Evolutionary conservation across 345 rosid species (phyloP), one percentile per base, ranked within the genome.

Genomic region (Lumnitzera racemosa): DNA sequence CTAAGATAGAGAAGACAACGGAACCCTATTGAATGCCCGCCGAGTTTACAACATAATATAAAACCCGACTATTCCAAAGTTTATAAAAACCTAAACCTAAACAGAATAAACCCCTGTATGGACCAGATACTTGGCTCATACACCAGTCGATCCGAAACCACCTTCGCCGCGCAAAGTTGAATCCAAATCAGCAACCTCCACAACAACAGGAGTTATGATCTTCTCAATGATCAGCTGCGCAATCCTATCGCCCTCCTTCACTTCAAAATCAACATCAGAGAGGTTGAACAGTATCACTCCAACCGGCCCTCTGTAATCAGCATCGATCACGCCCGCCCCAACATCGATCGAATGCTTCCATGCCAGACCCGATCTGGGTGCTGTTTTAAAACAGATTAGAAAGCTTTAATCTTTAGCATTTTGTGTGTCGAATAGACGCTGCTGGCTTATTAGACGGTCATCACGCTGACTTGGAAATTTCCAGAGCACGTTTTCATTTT

Each of bases 71-170:
- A 1, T 13, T 13, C 15, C 52, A 7, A 4, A 7, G 43, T 36
- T 36, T 9, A 7, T 36, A 36, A 43, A 15, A 41, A 15, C 4
- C 51, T 53, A 15, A 41, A 15, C 4, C 51, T 53, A 13, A 23
- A 12, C 13, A 20, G 3, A 16, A 15, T 15, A 14, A 56, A 47
- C 23, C 14, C 57, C 63, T 1, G 5, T 13, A 13, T 24, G 31
- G 31, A 27, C 31, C 24, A 29, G 4, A 29, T 17, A 27, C 31
- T 11, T 14, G 15, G 7, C 50, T 79, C 64, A 81, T 25, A 84
- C 76, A 0, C 96, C 98, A 2, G 95, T 89, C 3, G 98, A 87
- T 0, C 97, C 98, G 25, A 92, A 92, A 27, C 96, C 94, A 1
- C 88, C 96, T 36, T 72, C 84, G 13, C 95, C 96, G 64, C 97